These are phyloP conservation scores for Striga hermonthica DNA, from an alignment of 305 asterid genomes.

Conservation along the genomic window DNA sequence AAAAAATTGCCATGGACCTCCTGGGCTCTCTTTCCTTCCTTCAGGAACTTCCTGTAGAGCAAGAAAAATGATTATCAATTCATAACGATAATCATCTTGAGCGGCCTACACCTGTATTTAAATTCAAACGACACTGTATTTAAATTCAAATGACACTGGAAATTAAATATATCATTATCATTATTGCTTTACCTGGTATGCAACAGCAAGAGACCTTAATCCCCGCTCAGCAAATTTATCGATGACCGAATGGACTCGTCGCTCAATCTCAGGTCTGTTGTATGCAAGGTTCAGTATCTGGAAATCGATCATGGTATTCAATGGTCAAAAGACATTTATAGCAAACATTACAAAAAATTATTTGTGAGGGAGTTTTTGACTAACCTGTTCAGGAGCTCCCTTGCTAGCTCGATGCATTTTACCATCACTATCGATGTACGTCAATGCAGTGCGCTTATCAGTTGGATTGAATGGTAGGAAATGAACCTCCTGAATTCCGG, in stretches of 20 bases:
- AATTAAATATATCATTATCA: conserved; percentile 16
- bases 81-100: background rate
- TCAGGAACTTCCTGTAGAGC: conserved; percentile 68
- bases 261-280: conserved; percentile 65
- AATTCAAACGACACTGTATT: conserved; percentile 6
- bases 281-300: conserved; percentile 64
- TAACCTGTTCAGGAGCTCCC: conserved; percentile 85
- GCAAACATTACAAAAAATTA: conserved; percentile 23
- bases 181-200: conserved; percentile 56
- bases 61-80: conserved; percentile 13
- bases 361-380: conserved; percentile 13
- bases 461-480: conserved; percentile 76
- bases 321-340: conserved; percentile 28
- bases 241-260: conserved; percentile 56
- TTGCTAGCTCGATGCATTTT: conserved; percentile 74
- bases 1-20: conserved; percentile 83
- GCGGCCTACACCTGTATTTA: background rate
- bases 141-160: background rate
- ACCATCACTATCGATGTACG: conserved; percentile 53
- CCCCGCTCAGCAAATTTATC: conserved; percentile 73
- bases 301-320: conserved; percentile 27
- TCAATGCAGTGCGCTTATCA: conserved; percentile 72
- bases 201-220: conserved; percentile 66
- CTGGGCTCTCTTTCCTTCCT: conserved; percentile 66
- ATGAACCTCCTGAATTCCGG: conserved; percentile 65